Evolutionary conservation across 2,329 filamentous ascomycete species (phyloP).

Genomic region (Ambrosiella cleistominuta): DNA sequence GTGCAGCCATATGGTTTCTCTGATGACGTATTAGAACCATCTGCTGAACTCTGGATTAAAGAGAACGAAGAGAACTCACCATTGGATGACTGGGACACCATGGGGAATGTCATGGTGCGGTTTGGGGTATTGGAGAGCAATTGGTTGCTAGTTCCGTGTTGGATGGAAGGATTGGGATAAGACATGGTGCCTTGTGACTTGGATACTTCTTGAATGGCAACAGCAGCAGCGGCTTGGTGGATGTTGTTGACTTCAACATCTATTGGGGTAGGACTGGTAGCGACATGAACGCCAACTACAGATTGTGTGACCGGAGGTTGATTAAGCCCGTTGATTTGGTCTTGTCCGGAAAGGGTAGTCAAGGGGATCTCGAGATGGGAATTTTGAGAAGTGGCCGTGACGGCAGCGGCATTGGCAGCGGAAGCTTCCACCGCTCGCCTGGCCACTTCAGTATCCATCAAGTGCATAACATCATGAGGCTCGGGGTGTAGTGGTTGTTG

Average conservation of each 20-base stretch:
- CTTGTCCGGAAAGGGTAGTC: conserved; percentile 16
- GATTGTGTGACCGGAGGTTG: conserved; percentile 32
- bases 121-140: conserved; percentile 27
- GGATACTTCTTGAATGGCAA: conserved; percentile 6
- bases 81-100: conserved; percentile 22
- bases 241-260: conserved; percentile 31
- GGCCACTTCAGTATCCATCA: conserved; percentile 11
- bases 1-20: conserved; percentile 94
- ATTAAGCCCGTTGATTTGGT: conserved; percentile 24
- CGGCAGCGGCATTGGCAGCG: conserved; percentile 29
- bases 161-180: conserved; percentile 33
- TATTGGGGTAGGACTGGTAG: conserved; percentile 35
- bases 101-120: conserved; percentile 41
- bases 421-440: conserved; percentile 11
- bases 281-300: conserved; percentile 27
- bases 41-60: not conserved
- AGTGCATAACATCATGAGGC: conserved; percentile 10
- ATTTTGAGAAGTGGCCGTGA: conserved; percentile 9
- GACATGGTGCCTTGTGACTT: conserved; percentile 35
- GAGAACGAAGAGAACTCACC: conserved; percentile 6
- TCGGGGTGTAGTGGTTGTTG: conserved; percentile 2
- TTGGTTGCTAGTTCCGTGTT: conserved; percentile 18
- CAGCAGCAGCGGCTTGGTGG: conserved; percentile 17
- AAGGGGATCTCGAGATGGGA: conserved; percentile 20
- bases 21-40: conserved; percentile 14